These are phyloP conservation scores for Stachybotrys chlorohalonatus DNA, from an alignment of 2,329 filamentous ascomycete species.

Conservation along the genomic window DNA sequence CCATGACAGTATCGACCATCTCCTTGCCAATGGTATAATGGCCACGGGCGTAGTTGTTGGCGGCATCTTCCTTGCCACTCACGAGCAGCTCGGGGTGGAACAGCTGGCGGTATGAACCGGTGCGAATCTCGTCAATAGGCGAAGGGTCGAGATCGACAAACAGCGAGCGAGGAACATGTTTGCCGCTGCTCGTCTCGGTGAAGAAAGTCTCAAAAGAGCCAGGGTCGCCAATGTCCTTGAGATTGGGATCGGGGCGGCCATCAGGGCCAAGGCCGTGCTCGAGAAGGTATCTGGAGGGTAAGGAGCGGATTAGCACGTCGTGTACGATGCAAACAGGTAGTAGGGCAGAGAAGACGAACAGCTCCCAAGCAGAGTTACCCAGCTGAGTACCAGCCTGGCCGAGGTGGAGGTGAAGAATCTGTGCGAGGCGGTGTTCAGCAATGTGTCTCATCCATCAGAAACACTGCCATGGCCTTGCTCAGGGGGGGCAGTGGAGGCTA, in stretches of 20 bases:
- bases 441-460: not conserved
- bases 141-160: constrained; percentile 67
- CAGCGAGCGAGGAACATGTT: constrained; percentile 64
- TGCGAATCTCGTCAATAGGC: constrained; percentile 66
- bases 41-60: constrained; percentile 70
- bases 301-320: not conserved
- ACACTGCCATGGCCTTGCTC: not conserved
- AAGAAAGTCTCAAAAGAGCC: constrained; percentile 67
- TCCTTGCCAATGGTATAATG: constrained; percentile 73
- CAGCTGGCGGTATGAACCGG: constrained; percentile 56
- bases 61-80: constrained; percentile 68
- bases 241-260: constrained; percentile 53
- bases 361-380: constrained; percentile 67
- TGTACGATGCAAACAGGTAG: constrained; percentile 1
- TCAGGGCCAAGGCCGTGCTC: constrained; percentile 62
- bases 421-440: not conserved
- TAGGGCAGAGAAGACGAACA: constrained; percentile 40
- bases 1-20: constrained; percentile 62
- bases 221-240: constrained; percentile 48
- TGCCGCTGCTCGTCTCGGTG: constrained; percentile 61
- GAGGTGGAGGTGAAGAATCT: constrained; percentile 57
- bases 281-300: constrained; percentile 54
- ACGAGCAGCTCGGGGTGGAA: constrained; percentile 66
- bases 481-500: constrained; percentile 4
- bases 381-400: constrained; percentile 66